Evolutionary conservation across 1,284 basidiomycete species (phyloP).

Genomic region (Ceratobasidium sp.): DNA sequence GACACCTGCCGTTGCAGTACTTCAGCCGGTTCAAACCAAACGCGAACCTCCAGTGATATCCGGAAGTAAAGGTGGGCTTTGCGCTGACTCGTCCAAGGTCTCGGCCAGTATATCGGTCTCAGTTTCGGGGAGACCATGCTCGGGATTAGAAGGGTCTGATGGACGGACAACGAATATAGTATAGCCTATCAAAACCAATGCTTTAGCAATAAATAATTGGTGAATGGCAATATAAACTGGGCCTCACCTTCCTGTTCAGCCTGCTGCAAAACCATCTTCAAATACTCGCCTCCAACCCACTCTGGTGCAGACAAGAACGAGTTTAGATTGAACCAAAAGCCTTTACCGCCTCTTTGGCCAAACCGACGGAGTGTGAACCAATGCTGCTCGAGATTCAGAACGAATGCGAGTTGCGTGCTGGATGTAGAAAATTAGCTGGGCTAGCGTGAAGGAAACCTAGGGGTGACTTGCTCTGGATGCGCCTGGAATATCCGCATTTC

Average conservation of each 20-base stretch:
- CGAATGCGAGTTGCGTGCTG: slow-evolving; percentile 85
- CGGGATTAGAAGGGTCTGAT: slow-evolving; percentile 55
- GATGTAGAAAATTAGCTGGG: slow-evolving; percentile 38
- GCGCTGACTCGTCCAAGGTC: slow-evolving; percentile 61
- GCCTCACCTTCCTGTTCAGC: slow-evolving; percentile 81
- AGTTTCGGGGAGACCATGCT: slow-evolving; percentile 61
- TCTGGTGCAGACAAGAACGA: slow-evolving; percentile 75
- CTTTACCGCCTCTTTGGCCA: slow-evolving; percentile 62
- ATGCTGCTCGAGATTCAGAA: slow-evolving; percentile 86
- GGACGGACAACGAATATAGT: slow-evolving; percentile 85
- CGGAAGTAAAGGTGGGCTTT: slow-evolving; percentile 44
- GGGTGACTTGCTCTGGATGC: slow-evolving; percentile 68
- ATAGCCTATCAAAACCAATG: slow-evolving; percentile 66
- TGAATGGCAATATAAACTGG: too few species aligned
- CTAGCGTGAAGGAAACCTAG: background rate
- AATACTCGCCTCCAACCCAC: slow-evolving; percentile 84
- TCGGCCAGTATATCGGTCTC: slow-evolving; percentile 71
- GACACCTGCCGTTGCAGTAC: too few species aligned
- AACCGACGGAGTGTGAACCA: slow-evolving; percentile 91
- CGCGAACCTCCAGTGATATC: too few species aligned
- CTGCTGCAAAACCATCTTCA: slow-evolving; percentile 86
- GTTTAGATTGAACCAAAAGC: slow-evolving; percentile 92
- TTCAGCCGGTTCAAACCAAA: too few species aligned
- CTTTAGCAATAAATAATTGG: too few species aligned
- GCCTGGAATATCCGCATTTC: slow-evolving; percentile 79